phyloP scores from a whole-genome alignment of 169 alveolate species.

The Eimeria brunetti region DNA sequence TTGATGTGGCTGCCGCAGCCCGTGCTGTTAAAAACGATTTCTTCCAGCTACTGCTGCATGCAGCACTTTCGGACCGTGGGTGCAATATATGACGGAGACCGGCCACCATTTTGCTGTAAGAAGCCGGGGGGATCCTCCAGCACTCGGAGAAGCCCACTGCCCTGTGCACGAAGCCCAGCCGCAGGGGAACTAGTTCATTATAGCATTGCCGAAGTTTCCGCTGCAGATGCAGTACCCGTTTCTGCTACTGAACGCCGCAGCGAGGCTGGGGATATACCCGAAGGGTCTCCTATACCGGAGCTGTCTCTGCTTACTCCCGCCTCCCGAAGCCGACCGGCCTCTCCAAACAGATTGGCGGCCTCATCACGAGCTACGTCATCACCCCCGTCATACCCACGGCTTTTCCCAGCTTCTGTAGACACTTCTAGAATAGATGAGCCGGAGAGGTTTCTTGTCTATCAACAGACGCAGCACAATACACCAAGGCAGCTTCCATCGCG shows the following conservation, averaged over 20 bases:
- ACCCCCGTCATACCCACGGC: conserved; percentile 17
- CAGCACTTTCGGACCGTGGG: not conserved
- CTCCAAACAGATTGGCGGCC: not conserved
- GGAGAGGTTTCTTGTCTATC: not conserved
- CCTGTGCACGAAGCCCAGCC: not conserved
- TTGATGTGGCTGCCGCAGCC: conserved; percentile 70
- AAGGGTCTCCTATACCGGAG: not conserved
- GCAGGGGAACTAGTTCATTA: conserved; percentile 35
- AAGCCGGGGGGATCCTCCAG: not conserved
- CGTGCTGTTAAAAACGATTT: conserved; percentile 1
- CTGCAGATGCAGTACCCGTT: not conserved
- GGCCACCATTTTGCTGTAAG: not conserved
- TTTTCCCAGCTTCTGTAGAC: conserved; percentile 12
- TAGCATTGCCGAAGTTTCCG: conserved; percentile 12
- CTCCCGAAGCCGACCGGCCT: not conserved
- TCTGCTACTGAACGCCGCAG: conserved; percentile 9
- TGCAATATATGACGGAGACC: not conserved
- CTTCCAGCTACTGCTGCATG: conserved; percentile 36
- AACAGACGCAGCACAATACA: conserved; percentile 22
- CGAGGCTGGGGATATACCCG: conserved; percentile 8
- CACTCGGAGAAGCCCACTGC: not conserved
- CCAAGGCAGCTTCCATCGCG: conserved; percentile 37
- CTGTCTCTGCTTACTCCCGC: not conserved
- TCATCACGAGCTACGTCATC: not conserved
- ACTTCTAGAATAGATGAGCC: conserved; percentile 5